Evolutionary conservation across 768 basidiomycete genomes (phyloP).

Genomic region (Antrodiella citrinella): DNA sequence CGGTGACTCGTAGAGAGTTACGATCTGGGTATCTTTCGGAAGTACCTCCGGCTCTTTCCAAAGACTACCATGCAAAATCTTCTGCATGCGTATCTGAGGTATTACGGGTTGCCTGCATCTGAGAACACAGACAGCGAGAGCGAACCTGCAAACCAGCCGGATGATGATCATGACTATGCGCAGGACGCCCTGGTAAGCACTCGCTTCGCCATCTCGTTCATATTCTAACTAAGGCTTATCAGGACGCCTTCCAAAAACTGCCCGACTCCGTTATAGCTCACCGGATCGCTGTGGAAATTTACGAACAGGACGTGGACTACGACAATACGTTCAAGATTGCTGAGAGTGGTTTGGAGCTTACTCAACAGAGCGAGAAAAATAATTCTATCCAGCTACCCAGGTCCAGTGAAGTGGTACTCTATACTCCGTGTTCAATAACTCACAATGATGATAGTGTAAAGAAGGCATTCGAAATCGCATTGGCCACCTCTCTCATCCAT

Average conservation of each 20-base stretch:
- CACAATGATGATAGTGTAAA: constrained; percentile 38
- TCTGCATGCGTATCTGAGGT: constrained; percentile 61
- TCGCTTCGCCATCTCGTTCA: not conserved
- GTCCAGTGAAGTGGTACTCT: constrained; percentile 24
- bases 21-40: constrained; percentile 43
- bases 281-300: constrained; percentile 57
- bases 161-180: constrained; percentile 43
- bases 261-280: constrained; percentile 58
- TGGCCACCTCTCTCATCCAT: constrained; percentile 76
- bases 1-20: constrained; percentile 44
- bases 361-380: constrained; percentile 46
- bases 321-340: constrained; percentile 61
- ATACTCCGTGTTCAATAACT: not conserved
- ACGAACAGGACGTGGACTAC: constrained; percentile 65
- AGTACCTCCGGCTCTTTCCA: constrained; percentile 64
- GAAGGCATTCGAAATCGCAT: constrained; percentile 59
- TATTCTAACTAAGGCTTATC: constrained; percentile 7
- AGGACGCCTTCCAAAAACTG: constrained; percentile 49
- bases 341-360: constrained; percentile 58
- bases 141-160: constrained; percentile 10
- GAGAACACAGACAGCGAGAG: constrained; percentile 33
- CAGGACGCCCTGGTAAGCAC: constrained; percentile 52
- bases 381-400: constrained; percentile 44
- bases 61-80: constrained; percentile 44
- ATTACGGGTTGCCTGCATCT: constrained; percentile 38